phyloP scores from a whole-genome alignment of 1,139 yeast species.

The Kazachstania sp. region DNA sequence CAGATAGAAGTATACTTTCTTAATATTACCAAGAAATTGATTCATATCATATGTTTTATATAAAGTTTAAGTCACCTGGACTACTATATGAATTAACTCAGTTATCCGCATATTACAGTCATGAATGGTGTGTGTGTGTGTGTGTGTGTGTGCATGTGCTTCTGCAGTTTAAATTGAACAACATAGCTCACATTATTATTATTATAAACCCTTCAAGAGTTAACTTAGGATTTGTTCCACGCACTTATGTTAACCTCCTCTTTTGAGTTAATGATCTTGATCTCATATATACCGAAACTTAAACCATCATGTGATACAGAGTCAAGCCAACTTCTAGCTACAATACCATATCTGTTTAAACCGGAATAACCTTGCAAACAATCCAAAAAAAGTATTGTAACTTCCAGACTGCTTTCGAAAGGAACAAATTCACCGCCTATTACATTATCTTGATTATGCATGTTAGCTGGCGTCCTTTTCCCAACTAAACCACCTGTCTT shows the following conservation, averaged over 20 bases:
- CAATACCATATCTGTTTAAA: slow-evolving; percentile 54
- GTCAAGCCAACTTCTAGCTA: slow-evolving; percentile 60
- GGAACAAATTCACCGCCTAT: slow-evolving; percentile 16
- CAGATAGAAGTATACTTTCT: too few species aligned
- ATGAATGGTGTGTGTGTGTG: too few species aligned
- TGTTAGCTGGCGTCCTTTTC: slow-evolving; percentile 33
- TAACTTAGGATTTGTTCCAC: background rate
- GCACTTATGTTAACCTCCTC: slow-evolving; percentile 4
- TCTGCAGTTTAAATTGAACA: too few species aligned
- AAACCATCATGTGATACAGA: slow-evolving; percentile 26
- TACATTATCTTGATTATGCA: slow-evolving; percentile 27
- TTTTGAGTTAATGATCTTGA: slow-evolving; percentile 18
- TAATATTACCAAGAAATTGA: too few species aligned
- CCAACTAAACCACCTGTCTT: slow-evolving; percentile 34
- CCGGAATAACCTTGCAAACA: slow-evolving; percentile 55
- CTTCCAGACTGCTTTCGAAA: slow-evolving; percentile 47
- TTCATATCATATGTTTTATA: too few species aligned
- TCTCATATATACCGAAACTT: slow-evolving; percentile 24
- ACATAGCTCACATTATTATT: background rate
- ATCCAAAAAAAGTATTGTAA: slow-evolving; percentile 65
- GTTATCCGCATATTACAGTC: too few species aligned
- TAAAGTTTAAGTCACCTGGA: too few species aligned
- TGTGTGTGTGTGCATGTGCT: too few species aligned
- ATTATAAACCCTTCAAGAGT: background rate
- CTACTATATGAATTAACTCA: too few species aligned